Percentiles rank a stretch among this genome's conserved stretches.
These are phyloP conservation scores for Rhizodiscina lignyota DNA, from an alignment of 495 filamentous ascomycete genomes.

Conservation along the genomic window DNA sequence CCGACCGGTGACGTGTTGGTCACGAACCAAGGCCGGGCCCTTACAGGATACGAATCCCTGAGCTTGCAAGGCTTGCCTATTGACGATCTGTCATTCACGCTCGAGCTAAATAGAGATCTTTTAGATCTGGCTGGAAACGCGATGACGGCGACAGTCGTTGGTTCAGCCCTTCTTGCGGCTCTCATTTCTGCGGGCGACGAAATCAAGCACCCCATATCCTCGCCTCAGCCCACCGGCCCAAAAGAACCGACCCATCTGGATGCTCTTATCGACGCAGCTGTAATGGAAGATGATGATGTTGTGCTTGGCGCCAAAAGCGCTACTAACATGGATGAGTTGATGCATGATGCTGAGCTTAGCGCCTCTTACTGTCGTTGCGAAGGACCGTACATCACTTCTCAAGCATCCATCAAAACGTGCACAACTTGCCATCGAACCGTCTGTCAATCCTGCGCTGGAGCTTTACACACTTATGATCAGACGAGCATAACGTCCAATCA, in stretches of 20 bases:
- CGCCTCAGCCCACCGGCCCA: too few species aligned
- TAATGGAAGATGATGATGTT: too few species aligned
- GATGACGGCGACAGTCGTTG: conserved; percentile 64
- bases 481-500: too few species aligned
- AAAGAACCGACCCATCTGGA: too few species aligned
- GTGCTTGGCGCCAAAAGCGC: too few species aligned
- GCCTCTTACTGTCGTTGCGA: background rate
- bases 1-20: conserved; percentile 48
- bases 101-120: conserved; percentile 46
- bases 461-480: too few species aligned
- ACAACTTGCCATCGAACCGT: background rate
- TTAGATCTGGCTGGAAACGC: conserved; percentile 71
- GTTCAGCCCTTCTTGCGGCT: conserved; percentile 38
- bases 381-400: background rate
- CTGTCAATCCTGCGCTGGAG: background rate
- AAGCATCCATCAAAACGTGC: background rate
- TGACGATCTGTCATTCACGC: conserved; percentile 40
- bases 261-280: too few species aligned
- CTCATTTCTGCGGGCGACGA: conserved; percentile 30
- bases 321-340: background rate
- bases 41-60: conserved; percentile 51
- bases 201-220: too few species aligned
- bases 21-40: conserved; percentile 41
- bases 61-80: conserved; percentile 57
- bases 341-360: background rate